A percentile compares a stretch with the other conserved stretches of the same genome.
Conservation (phyloP, 2,329 filamentous ascomycete species). For the Cladosporium sp. region DNA sequence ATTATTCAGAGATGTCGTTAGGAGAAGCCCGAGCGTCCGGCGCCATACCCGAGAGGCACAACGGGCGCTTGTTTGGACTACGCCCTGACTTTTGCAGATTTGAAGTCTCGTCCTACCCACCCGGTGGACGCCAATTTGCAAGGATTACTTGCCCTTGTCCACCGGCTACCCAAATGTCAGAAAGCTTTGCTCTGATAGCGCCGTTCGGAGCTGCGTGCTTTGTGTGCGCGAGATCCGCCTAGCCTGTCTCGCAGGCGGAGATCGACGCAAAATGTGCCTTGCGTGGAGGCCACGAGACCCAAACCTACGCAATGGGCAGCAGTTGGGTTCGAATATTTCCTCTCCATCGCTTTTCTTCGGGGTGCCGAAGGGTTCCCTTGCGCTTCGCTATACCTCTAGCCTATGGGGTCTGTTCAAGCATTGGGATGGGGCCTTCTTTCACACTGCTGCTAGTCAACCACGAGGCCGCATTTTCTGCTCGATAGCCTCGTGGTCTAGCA, state of each 20-base stretch:
- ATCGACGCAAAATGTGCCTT: slow-evolving; percentile 20
- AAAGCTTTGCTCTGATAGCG: slow-evolving; percentile 20
- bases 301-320: slow-evolving; percentile 23
- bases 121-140: slow-evolving; percentile 16
- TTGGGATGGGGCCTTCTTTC: slow-evolving; percentile 20
- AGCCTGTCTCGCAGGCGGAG: slow-evolving; percentile 15
- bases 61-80: slow-evolving; percentile 20
- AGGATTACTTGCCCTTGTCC: slow-evolving; percentile 16
- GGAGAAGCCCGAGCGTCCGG: slow-evolving; percentile 12
- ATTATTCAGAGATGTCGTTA: slow-evolving; percentile 18
- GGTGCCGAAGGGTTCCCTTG: slow-evolving; percentile 21
- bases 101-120: slow-evolving; percentile 20
- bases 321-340: slow-evolving; percentile 22
- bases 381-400: slow-evolving; percentile 22
- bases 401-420: slow-evolving; percentile 19
- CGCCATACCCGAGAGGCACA: slow-evolving; percentile 10
- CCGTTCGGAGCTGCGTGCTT: slow-evolving; percentile 5
- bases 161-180: slow-evolving; percentile 16
- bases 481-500: slow-evolving; percentile 20
- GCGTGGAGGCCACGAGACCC: slow-evolving; percentile 22
- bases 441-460: slow-evolving; percentile 19
- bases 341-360: slow-evolving; percentile 22
- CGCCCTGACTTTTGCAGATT: slow-evolving; percentile 18
- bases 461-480: slow-evolving; percentile 21
- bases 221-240: slow-evolving; percentile 19